Evolutionary conservation across 768 basidiomycete species (phyloP), one percentile per base, ranked within the genome.

Genomic region (Lactarius psammicola): DNA sequence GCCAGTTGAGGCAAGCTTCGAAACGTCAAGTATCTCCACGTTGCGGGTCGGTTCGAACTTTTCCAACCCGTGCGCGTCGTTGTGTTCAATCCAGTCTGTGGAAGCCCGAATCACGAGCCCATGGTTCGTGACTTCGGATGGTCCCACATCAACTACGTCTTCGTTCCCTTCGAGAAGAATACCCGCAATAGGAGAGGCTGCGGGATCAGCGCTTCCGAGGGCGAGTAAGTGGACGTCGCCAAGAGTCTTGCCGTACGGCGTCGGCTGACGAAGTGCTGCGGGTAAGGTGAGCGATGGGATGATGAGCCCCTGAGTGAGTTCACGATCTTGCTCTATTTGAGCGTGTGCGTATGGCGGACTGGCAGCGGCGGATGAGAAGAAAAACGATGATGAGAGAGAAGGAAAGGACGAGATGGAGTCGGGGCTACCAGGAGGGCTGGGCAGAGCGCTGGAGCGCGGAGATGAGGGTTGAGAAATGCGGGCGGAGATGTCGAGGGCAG

Each of bases 331-430:
- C 7, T 81, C 80, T 3, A 77, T 77, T 23, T 79, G 80, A 26
- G 78, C 74, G 36, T 81, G 80, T 0, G 78, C 76, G 56, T 84
- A 86, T 0, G 83, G 85, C 2, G 85, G 88, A 67, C 87, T 88
- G 0, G 84, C 84, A 15, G 87, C 87, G 0, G 83, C 86, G 11
- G 88, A 90, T 36, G 87, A 89, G 78, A 89, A 90, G 77, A 90
- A 88, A 80, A 89, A 89, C 0, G 87, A 88, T 1, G 87, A 89
- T 20, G 85, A 83, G 15, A 89, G 84, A 1, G 87, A 89, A 1
- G 89, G 89, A 3, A 90, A 78, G 6, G 89, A 90, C 1, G 89
- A 90, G 46, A 85, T 76, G 1, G 86, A 87, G 58, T 80, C 85
- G 1, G 77, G 88, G 71, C 87, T 88, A 71, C 84, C 81, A 49